Conservation (phyloP, 805 yeast species). For the Ascoidea rubescens region DNA sequence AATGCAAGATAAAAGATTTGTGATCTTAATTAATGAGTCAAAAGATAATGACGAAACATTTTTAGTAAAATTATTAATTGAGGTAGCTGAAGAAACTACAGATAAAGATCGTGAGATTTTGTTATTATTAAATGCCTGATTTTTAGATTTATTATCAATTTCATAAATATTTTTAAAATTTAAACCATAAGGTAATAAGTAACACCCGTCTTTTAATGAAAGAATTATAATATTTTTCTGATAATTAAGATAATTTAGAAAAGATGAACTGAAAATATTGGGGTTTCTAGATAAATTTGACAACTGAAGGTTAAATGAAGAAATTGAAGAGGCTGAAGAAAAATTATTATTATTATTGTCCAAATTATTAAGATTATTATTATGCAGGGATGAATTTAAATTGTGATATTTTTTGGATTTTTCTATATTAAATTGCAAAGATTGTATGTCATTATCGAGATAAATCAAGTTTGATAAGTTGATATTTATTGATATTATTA, state of each 20-base stretch:
- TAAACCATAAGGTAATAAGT: neutral
- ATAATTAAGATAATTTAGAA: no score
- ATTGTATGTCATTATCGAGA: neutral
- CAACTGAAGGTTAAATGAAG: neutral
- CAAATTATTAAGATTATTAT: no score
- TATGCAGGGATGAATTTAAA: neutral
- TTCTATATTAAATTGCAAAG: neutral
- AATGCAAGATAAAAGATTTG: constrained; percentile 22
- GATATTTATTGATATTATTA: neutral
- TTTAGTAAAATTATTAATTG: constrained; percentile 2
- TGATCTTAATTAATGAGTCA: constrained; percentile 25
- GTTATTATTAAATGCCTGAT: neutral
- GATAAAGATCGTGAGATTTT: neutral
- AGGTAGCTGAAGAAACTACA: neutral
- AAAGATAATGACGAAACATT: constrained; percentile 18
- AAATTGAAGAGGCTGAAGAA: neutral
- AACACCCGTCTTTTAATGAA: neutral
- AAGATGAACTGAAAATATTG: no score
- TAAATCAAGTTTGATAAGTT: neutral
- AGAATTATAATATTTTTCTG: no score
- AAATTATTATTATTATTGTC: no score
- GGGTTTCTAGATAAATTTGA: neutral
- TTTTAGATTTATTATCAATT: neutral
- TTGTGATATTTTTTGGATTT: neutral
- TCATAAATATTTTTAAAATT: neutral